These are phyloP conservation scores for Boletus barrowsii DNA, from an alignment of 768 basidiomycete species.

Conservation along the genomic window DNA sequence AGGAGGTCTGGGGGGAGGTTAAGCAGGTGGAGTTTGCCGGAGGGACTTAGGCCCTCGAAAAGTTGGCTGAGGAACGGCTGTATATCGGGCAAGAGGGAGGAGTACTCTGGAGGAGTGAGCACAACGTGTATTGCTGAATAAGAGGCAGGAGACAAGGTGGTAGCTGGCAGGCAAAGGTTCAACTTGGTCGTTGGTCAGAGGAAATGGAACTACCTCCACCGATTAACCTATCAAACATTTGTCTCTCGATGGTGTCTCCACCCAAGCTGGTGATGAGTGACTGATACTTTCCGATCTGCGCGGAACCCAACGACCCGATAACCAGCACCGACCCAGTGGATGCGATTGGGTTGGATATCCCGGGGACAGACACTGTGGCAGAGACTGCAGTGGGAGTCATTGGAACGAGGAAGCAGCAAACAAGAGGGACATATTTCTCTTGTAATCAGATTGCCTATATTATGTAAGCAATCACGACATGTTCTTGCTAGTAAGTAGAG, in stretches of 20 bases:
- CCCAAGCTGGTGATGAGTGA: slow-evolving; percentile 59
- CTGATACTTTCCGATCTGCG: slow-evolving; percentile 79
- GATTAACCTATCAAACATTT: slow-evolving; percentile 78
- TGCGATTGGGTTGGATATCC: slow-evolving; percentile 17
- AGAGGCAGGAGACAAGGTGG: slow-evolving; percentile 46
- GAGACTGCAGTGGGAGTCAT: slow-evolving; percentile 68
- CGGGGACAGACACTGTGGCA: slow-evolving; percentile 15
- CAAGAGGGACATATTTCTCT: background rate
- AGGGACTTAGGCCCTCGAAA: slow-evolving; percentile 55
- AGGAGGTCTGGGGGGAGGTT: slow-evolving; percentile 46
- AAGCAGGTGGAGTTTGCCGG: slow-evolving; percentile 67
- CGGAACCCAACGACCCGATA: slow-evolving; percentile 76
- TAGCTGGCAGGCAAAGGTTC: slow-evolving; percentile 42
- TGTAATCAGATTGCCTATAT: slow-evolving; percentile 22
- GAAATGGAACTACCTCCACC: slow-evolving; percentile 58
- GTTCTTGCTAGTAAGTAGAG: background rate
- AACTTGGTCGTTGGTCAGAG: slow-evolving; percentile 3
- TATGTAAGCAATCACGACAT: slow-evolving; percentile 16
- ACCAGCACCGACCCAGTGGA: slow-evolving; percentile 55
- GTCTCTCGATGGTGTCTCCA: slow-evolving; percentile 58
- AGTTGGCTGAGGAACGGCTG: slow-evolving; percentile 59
- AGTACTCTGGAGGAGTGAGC: slow-evolving; percentile 64
- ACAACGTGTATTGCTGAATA: slow-evolving; percentile 69
- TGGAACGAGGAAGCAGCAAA: background rate
- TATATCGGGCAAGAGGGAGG: slow-evolving; percentile 49